Evolutionary conservation across 129 eudicot genomes (phyloP).

Genomic region (Mikania micrantha): DNA sequence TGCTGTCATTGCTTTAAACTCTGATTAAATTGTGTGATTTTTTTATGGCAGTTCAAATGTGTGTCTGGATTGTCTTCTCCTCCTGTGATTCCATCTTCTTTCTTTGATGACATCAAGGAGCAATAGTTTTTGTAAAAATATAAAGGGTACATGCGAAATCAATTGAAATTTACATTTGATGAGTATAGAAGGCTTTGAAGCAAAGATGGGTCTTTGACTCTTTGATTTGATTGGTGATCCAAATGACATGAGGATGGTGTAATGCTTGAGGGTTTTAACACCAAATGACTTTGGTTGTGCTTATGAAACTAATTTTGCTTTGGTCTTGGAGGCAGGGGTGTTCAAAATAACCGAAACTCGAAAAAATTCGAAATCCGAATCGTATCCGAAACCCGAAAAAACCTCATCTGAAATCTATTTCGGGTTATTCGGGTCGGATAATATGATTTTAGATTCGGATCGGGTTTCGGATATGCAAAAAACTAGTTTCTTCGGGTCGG

Average conservation of each 20-base stretch:
- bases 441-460: no score
- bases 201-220: conserved; percentile 3
- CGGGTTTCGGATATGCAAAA: no score
- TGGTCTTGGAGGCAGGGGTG: no score
- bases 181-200: background rate
- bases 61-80: conserved; percentile 51
- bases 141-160: background rate
- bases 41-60: conserved; percentile 47
- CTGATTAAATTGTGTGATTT: conserved; percentile 1
- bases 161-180: conserved; percentile 7
- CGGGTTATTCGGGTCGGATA: no score
- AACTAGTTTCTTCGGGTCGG: no score
- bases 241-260: background rate
- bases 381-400: no score
- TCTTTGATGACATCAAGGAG: conserved; percentile 33
- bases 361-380: no score
- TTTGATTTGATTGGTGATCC: background rate
- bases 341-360: no score
- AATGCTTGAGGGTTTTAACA: background rate
- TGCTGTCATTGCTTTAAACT: background rate
- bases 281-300: background rate
- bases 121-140: background rate
- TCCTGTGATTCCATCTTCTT: conserved; percentile 40
- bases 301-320: background rate
- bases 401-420: no score